Evolutionary conservation across 495 filamentous ascomycete species (phyloP).

Genomic region (Talaromyces thailandensis): DNA sequence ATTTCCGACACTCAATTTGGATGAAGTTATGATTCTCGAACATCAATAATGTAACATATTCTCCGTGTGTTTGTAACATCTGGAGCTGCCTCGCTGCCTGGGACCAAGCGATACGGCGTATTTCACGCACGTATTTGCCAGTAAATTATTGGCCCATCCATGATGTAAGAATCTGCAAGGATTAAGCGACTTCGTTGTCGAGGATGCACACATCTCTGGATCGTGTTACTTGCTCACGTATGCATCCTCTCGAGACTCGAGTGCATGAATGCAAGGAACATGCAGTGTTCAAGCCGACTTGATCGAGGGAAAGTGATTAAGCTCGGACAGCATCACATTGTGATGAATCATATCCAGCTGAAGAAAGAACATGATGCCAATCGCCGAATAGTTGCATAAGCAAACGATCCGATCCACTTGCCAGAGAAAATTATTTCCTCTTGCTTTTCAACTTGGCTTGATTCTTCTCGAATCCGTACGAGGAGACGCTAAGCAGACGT

Average conservation of each 20-base stretch:
- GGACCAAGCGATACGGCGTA: neutral
- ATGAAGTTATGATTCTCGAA: neutral
- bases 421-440: neutral
- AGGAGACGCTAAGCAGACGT: neutral
- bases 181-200: neutral
- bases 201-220: neutral
- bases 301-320: neutral
- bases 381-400: neutral
- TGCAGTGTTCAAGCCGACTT: neutral
- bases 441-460: too few species aligned
- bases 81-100: neutral
- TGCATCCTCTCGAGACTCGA: neutral
- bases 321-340: neutral
- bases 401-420: too few species aligned
- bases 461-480: neutral
- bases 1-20: neutral
- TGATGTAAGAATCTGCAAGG: slow-evolving; percentile 4
- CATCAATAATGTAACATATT: neutral
- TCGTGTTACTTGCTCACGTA: neutral
- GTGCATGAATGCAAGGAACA: neutral
- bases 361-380: neutral
- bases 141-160: neutral
- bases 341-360: neutral
- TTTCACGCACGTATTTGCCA: neutral
- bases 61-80: neutral